Conservation (phyloP, 805 yeast species). For the Myxozyma neglecta region DNA sequence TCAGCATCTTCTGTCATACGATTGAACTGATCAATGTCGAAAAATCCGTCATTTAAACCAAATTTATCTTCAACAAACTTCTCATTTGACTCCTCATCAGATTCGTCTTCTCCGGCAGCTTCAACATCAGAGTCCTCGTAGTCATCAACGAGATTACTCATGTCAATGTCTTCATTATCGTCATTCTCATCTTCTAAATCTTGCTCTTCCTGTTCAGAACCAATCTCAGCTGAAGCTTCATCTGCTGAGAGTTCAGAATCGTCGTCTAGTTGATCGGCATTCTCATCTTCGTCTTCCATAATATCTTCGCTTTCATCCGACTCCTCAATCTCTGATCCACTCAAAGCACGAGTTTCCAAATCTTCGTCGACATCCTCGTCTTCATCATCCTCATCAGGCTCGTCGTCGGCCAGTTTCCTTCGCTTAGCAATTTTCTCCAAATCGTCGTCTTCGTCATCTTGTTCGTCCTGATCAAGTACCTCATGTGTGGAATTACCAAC, state of each 20-base stretch:
- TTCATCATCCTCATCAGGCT: conserved; percentile 28
- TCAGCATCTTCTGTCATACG: conserved; percentile 58
- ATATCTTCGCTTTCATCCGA: conserved; percentile 26
- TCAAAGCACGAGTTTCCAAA: background rate
- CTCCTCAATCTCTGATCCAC: conserved; percentile 11
- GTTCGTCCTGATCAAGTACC: conserved; percentile 24
- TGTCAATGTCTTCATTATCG: conserved; percentile 37
- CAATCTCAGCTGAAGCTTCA: background rate
- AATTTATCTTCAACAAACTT: conserved; percentile 49
- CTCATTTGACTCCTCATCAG: conserved; percentile 34
- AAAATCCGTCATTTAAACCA: conserved; percentile 80
- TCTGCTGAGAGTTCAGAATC: conserved; percentile 31
- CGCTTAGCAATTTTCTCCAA: conserved; percentile 24
- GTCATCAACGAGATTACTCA: conserved; percentile 44
- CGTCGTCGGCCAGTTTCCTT: conserved; percentile 29
- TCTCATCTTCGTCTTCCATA: conserved; percentile 25
- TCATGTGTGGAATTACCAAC: conserved; percentile 46
- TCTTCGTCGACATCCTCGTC: background rate
- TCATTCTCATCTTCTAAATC: conserved; percentile 32
- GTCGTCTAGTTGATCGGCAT: conserved; percentile 32
- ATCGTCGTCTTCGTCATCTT: conserved; percentile 35
- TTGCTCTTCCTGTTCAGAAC: conserved; percentile 25
- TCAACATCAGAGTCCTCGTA: conserved; percentile 35
- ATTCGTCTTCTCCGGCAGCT: conserved; percentile 37
- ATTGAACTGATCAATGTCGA: conserved; percentile 81